Conservation (phyloP, 495 filamentous ascomycete species). For the Glarea lozoyensis region DNA sequence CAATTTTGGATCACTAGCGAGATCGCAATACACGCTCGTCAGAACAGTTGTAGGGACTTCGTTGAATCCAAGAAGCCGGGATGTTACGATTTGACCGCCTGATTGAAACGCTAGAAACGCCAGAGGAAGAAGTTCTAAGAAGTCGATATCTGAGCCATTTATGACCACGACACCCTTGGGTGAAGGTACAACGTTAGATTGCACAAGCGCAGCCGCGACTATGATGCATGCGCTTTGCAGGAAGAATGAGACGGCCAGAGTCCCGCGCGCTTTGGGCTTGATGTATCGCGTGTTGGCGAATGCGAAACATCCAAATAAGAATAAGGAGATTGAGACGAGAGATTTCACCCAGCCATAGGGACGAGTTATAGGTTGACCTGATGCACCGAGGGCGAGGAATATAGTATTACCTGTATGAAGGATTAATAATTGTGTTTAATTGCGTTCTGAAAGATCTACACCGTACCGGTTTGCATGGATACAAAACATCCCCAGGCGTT, state of each 20-base stretch:
- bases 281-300: slow-evolving; percentile 22
- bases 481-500: slow-evolving; percentile 55
- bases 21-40: slow-evolving; percentile 61
- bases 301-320: slow-evolving; percentile 45
- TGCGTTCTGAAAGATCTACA: neutral
- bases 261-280: slow-evolving; percentile 34
- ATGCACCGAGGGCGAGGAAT: slow-evolving; percentile 56
- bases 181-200: slow-evolving; percentile 36
- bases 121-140: slow-evolving; percentile 42
- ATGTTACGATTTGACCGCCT: slow-evolving; percentile 59
- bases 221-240: slow-evolving; percentile 47
- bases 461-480: slow-evolving; percentile 49
- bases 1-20: slow-evolving; percentile 51
- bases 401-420: slow-evolving; percentile 48
- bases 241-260: slow-evolving; percentile 46
- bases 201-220: slow-evolving; percentile 49
- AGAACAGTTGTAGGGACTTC: slow-evolving; percentile 69
- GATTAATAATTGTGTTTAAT: slow-evolving; percentile 2
- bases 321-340: slow-evolving; percentile 46
- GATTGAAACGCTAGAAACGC: slow-evolving; percentile 63
- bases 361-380: slow-evolving; percentile 37
- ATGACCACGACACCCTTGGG: slow-evolving; percentile 21
- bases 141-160: slow-evolving; percentile 21
- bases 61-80: slow-evolving; percentile 51
- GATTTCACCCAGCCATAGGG: slow-evolving; percentile 59